Evolutionary conservation across 176 grass and related monocot genomes (phyloP), one percentile per base, ranked within the genome.

Genomic region (Oryza punctata): DNA sequence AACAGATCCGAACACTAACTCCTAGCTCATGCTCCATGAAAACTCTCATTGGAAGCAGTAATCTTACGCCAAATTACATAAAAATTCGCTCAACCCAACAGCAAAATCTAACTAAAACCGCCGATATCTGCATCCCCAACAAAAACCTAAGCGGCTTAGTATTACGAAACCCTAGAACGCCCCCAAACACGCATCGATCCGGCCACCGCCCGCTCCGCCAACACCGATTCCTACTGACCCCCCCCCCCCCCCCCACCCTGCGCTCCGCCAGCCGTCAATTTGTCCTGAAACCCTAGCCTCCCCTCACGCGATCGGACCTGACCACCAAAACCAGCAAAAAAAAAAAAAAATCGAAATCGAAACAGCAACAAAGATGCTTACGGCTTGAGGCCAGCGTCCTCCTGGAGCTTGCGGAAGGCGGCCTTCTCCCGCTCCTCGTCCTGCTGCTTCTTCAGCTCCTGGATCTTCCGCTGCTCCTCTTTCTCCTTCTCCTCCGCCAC

Each of bases 401-500:
- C 96, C 86, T 95, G 92, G 73, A 98, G 88, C 37, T 89, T 91
- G 38, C 96, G 93, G 79, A 95, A 98, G 93, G 95, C 93, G 27
- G 89, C 86, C 81, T 91, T 90, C 80, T 99, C 96, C 63, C 81
- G 72, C 83, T 99, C 96, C 50, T 95, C 96, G 50, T 91, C 91
- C 86, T 96, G 91, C 87, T 99, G 96, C 93, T 94, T 92, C 68
- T 87, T 90, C 83, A 96, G 87, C 82, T 96, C 93, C 84, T 99
- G 93, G 83, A 95, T 94, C 87, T 99, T 99, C 40, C 40, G 80
- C 76, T 95, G 88, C 93, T 99, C 91, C 10, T 86, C 93, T 80
- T 94, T 91, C 77, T 99, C 91, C 87, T 95, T 93, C 87, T 96
- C 93, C 91, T 99, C 96, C 30, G 96, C 96, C 85, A 96, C 91